Evolutionary conservation across 192 early-diverging fungal species (phyloP).

Genomic region (Cetraspora pellucida): DNA sequence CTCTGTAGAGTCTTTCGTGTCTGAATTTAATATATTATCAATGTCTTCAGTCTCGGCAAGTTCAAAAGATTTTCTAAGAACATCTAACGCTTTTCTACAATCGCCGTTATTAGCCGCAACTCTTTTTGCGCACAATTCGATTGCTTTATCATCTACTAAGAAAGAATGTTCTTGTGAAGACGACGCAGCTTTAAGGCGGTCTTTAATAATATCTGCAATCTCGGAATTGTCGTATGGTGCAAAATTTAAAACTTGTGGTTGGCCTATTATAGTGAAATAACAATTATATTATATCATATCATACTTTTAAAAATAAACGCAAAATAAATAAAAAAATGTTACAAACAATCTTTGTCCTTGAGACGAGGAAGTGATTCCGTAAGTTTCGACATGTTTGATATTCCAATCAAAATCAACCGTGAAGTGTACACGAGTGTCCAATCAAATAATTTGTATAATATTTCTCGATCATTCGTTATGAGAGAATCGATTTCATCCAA

Average conservation of each 20-base stretch:
- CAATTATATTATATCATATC: conserved; percentile 21
- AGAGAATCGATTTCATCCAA: conserved; percentile 95
- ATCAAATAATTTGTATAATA: conserved; percentile 75
- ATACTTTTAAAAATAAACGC: neutral
- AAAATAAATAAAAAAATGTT: neutral
- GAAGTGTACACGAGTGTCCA: conserved; percentile 65
- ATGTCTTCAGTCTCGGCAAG: conserved; percentile 71
- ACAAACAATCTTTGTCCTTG: conserved; percentile 75
- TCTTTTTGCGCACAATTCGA: conserved; percentile 93
- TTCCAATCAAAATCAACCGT: conserved; percentile 80
- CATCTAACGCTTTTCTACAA: conserved; percentile 75
- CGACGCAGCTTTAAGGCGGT: conserved; percentile 57
- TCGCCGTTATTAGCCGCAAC: conserved; percentile 85
- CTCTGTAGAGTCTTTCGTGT: too few species aligned
- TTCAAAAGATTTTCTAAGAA: conserved; percentile 87
- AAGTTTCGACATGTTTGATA: conserved; percentile 66
- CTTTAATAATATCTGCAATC: conserved; percentile 87
- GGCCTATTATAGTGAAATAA: conserved; percentile 11
- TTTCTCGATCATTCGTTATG: conserved; percentile 66
- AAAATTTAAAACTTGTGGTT: conserved; percentile 76
- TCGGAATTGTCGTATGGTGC: conserved; percentile 84
- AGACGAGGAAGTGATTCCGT: conserved; percentile 53
- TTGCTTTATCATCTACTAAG: conserved; percentile 80
- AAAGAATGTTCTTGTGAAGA: conserved; percentile 12
- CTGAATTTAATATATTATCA: conserved; percentile 34